Base-by-base conservation (phyloP, 1,284 basidiomycete genomes). In the Erythrobasidium hasegawianum region DNA sequence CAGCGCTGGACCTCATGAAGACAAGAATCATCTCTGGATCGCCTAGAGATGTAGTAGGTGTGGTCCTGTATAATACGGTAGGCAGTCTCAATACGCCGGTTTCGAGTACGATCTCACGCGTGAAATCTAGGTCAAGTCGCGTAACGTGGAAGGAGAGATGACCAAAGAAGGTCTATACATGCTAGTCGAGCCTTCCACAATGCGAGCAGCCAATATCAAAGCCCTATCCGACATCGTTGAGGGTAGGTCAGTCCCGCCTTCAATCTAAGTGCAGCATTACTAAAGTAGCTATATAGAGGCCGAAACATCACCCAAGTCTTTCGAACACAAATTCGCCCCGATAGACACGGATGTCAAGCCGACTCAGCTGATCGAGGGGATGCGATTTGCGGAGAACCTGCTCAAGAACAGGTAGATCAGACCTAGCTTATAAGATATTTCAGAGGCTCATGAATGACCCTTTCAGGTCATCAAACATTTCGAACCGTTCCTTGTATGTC, bases 1-100 rank as follows among this genome's bases (percentile, higher is more conserved):
- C 68, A 14, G 70, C 68, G 0, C 67, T 65, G 52, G 71, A 72
- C 16, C 68, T 71, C 52, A 72, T 72, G 70, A 67, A 69, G 29
- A 58, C 71, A 24, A 69, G 71, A 41, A 70, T 73, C 66, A 68
- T 72, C 53, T 66, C 70, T 22, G 64, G 64, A 20, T 66, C 60
- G 1, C 71, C 72, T 1, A 71, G 71, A 55, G 73, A 74, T 56
- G 52, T 61, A 1, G 59, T 74, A 55, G 95, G 94, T 1, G 86
- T 97, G 45, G 75, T 97, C 72, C 79, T 97, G 18, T 98, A 88
- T 80, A 97, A 97, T 71, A 92, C 92, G 61, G 91, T 95, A 47
- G 8, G 43, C 43, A 5, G 11, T 4, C 43, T 47, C 4, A 7
- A 47, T n/a, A 5, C 4, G 4, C 5, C 75, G 20, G 20, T 40